Conservation (phyloP, 371 early-diverging fungal species). For the Nematocida sp. region DNA sequence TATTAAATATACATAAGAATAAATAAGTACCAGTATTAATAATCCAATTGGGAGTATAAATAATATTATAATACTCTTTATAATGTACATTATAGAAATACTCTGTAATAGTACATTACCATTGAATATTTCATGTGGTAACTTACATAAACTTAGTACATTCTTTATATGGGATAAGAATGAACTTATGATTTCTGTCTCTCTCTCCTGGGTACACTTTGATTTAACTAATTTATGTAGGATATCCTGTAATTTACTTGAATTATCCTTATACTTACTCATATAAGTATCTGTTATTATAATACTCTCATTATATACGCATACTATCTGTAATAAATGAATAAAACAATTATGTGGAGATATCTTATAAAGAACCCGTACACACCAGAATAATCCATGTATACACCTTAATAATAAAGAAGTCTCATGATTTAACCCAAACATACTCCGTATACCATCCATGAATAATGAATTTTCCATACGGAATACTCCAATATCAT, state of each 20-base stretch:
- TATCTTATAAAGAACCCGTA: background rate
- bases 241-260: no score
- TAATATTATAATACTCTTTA: background rate
- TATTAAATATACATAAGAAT: background rate
- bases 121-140: constrained; percentile 7
- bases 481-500: background rate
- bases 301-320: background rate
- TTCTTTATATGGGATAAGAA: no score
- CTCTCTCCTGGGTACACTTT: no score
- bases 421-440: no score
- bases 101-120: background rate
- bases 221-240: no score
- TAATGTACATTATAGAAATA: background rate
- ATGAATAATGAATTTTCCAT: background rate
- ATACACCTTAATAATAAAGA: background rate
- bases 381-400: background rate
- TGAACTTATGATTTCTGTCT: no score
- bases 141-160: background rate
- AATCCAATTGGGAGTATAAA: background rate
- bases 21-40: background rate
- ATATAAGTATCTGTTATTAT: background rate
- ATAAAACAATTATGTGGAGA: background rate
- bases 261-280: no score
- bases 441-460: background rate
- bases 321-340: background rate